Base-by-base conservation (phyloP, 2,329 filamentous ascomycete genomes). In the Westerdykella aurantiaca region DNA sequence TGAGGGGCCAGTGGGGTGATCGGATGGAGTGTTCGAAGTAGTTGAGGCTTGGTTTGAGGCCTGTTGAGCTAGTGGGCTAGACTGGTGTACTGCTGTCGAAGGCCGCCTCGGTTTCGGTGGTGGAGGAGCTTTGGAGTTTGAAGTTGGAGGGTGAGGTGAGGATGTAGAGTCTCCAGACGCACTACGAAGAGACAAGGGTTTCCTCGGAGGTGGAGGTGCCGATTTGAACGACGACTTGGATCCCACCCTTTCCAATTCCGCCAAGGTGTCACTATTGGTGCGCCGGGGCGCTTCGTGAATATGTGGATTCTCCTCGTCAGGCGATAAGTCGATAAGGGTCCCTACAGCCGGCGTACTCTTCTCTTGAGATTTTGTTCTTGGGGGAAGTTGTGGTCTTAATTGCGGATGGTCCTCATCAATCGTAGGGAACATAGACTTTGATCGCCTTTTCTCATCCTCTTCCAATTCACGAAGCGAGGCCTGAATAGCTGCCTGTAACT, bases 241-340 rank as follows among this genome's bases (percentile, higher is more conserved):
- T 23, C 38, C 43, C 34, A 48, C 47, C 31, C 38, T 31, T 34
- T 47, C 38, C 16, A 38, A 48, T 37, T 56, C 45, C 14, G 41
- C 41, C 38, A 56, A 48, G 5, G 53, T 55, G 37, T 67, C 64
- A 21, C 60, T 60, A 22, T 57, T 53, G 14, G 48, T 49, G 14
- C 60, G 60, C 12, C 54, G 55, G 11, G 59, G 37, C 14, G 48
- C 2, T 12, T 29, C 40, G n/a, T 54, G 52, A 5, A 41, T 14
- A 13, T 31, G 39, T 18, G 57, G 39, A 45, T 52, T 40, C 11
- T 63, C 64, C n/a, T 69, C 65, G 29, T 74, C 71, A n/a, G 68
- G 69, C 13, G 67, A 71, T 18, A 75, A 66, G 46, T 75, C 72
- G 37, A 76, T 76, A 10, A 75, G 56, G 38, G 74, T 68, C 37